Percentiles rank a stretch among this genome's conserved stretches.
These are phyloP conservation scores for Metschnikowia baotianmanensis DNA, from an alignment of 805 yeast species.

Conservation along the genomic window DNA sequence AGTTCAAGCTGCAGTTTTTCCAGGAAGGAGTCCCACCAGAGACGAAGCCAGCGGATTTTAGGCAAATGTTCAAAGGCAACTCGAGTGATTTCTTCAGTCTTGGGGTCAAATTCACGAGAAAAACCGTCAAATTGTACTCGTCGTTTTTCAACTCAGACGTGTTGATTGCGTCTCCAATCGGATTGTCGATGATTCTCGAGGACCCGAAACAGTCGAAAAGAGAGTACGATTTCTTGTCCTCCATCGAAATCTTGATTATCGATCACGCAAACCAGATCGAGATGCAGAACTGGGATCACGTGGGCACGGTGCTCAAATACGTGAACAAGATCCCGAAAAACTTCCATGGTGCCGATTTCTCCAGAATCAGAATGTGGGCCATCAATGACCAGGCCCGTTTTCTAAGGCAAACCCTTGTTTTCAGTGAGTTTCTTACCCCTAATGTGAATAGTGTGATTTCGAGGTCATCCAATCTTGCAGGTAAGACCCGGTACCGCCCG, in stretches of 20 bases:
- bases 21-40: conserved; percentile 47
- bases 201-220: conserved; percentile 52
- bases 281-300: conserved; percentile 92
- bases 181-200: conserved; percentile 72
- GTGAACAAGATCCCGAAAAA: conserved; percentile 75
- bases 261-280: conserved; percentile 86
- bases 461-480: conserved; percentile 54
- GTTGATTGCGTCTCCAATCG: conserved; percentile 88
- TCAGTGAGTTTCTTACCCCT: conserved; percentile 78
- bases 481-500: conserved; percentile 57
- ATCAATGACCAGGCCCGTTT: conserved; percentile 75
- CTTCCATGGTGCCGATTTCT: conserved; percentile 80
- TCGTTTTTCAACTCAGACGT: conserved; percentile 83
- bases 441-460: conserved; percentile 63
- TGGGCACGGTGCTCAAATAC: conserved; percentile 60
- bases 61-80: conserved; percentile 78
- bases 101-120: conserved; percentile 89
- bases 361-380: conserved; percentile 89
- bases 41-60: conserved; percentile 81
- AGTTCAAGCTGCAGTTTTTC: conserved; percentile 70
- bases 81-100: conserved; percentile 87
- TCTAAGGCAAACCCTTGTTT: conserved; percentile 75
- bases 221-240: conserved; percentile 79
- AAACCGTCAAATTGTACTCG: conserved; percentile 78
- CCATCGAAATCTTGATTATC: conserved; percentile 76